These are phyloP conservation scores for Wilcoxina mikolae DNA, from an alignment of 495 filamentous ascomycete genomes.

Conservation along the genomic window DNA sequence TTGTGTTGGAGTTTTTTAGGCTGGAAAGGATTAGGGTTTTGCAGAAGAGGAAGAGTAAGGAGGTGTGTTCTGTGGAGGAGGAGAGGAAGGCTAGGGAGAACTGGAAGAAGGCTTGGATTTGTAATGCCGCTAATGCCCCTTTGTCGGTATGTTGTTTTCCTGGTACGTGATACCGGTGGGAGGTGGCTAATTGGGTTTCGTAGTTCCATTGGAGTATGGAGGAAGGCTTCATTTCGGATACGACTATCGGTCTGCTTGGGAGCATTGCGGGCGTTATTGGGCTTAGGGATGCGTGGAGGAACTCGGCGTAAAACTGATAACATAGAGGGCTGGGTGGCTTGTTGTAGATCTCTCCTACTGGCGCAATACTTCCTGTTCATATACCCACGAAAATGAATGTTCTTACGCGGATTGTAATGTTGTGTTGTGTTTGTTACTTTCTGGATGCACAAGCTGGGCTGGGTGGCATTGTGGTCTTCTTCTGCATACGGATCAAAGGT, in stretches of 20 bases:
- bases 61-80: conserved; percentile 30
- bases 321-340: too few species aligned
- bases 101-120: conserved; percentile 17
- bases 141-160: conserved; percentile 31
- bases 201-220: conserved; percentile 67
- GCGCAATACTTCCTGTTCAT: too few species aligned
- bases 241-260: conserved; percentile 48
- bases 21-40: conserved; percentile 33
- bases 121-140: conserved; percentile 42
- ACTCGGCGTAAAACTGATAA: conserved; percentile 30
- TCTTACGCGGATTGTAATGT: too few species aligned
- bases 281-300: conserved; percentile 51
- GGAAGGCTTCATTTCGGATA: conserved; percentile 46
- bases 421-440: too few species aligned
- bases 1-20: conserved; percentile 57
- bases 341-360: too few species aligned
- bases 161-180: conserved; percentile 5
- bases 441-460: too few species aligned
- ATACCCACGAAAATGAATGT: too few species aligned
- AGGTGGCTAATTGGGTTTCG: conserved; percentile 12
- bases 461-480: too few species aligned
- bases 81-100: conserved; percentile 35
- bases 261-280: conserved; percentile 50
- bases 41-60: conserved; percentile 30
- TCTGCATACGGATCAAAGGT: too few species aligned